Conservation (phyloP, 129 eudicot genomes). For the Escallonia rubra region DNA sequence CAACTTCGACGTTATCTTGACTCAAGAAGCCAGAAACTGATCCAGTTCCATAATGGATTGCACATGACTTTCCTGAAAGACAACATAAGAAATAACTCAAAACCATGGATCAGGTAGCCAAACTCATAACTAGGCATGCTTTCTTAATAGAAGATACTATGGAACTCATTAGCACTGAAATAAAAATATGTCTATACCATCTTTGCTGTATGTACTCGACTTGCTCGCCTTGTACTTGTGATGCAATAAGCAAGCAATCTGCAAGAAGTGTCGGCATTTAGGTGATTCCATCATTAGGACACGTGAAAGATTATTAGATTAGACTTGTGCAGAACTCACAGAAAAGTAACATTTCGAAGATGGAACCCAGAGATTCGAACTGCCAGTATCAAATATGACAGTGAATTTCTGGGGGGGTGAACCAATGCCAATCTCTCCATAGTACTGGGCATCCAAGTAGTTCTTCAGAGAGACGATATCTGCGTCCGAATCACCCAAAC, state of each 20-base stretch:
- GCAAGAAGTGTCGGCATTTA: slow-evolving; percentile 4
- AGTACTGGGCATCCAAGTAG: slow-evolving; percentile 59
- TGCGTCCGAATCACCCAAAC: slow-evolving; percentile 12
- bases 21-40: slow-evolving; percentile 75
- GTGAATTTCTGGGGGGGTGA: slow-evolving; percentile 60
- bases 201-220: slow-evolving; percentile 46
- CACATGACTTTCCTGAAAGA: slow-evolving; percentile 46
- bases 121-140: no score
- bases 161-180: background rate
- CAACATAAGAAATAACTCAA: background rate
- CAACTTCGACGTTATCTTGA: slow-evolving; percentile 75
- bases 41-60: slow-evolving; percentile 70
- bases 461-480: slow-evolving; percentile 38
- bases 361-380: slow-evolving; percentile 68
- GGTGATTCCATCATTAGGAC: background rate
- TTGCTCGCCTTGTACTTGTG: slow-evolving; percentile 44
- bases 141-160: no score
- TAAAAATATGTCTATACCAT: slow-evolving; percentile 20
- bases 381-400: slow-evolving; percentile 56
- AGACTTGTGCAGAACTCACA: slow-evolving; percentile 25
- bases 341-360: slow-evolving; percentile 53
- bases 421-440: slow-evolving; percentile 61
- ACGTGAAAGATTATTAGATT: background rate
- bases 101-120: no score
- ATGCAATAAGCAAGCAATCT: slow-evolving; percentile 50